Base-by-base conservation (phyloP, 257 asterid species). In the Lantana camara region DNA sequence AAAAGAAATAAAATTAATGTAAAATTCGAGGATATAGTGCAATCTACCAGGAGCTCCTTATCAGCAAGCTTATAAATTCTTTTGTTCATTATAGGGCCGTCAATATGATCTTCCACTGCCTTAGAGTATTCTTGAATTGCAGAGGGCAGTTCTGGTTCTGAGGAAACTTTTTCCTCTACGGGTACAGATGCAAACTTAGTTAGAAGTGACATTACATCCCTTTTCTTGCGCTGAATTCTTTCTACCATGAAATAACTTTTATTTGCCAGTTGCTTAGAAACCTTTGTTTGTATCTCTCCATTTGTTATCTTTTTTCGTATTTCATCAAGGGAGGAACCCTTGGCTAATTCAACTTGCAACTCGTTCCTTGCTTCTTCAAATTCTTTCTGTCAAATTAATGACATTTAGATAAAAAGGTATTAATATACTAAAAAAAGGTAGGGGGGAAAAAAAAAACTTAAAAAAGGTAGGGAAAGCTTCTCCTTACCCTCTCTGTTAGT, bases 321-420 rank as follows among this genome's bases (percentile, higher is more conserved):
- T 60, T 86, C 87, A 55, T 77, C 83, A 62, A 85, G 81, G 14
- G 96, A 82, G 35, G 75, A 69, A 65, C 94, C 97, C 53, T 85
- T 89, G 68, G 79, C 85, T 57, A 86, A 80, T 73, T 92, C 95
- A 73, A 49, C 79, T 68, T 81, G 90, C 83, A 91, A 77, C 47
- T 89, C 98, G 73, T 82, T 80, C 76, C 92, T 84, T 40, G 98
- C 95, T 82, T 81, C 98, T 86, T 89, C 86, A 50, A 91, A 87
- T 81, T 91, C 96, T 73, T 71, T 75, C 98, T 91, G 88, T 80
- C 56, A 57, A 61, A 63, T 64, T 62, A 19, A 63, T 50, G 57
- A 66, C 57, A 72, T 16, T 60, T 27, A 38, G 51, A 65, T 77
- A 48, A 60, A 64, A 37, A 63, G 35, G 13, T 27, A 47, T 16